Evolutionary conservation across 2,329 filamentous ascomycete genomes (phyloP), one percentile per base, ranked within the genome.

Genomic region (Colletotrichum lini): DNA sequence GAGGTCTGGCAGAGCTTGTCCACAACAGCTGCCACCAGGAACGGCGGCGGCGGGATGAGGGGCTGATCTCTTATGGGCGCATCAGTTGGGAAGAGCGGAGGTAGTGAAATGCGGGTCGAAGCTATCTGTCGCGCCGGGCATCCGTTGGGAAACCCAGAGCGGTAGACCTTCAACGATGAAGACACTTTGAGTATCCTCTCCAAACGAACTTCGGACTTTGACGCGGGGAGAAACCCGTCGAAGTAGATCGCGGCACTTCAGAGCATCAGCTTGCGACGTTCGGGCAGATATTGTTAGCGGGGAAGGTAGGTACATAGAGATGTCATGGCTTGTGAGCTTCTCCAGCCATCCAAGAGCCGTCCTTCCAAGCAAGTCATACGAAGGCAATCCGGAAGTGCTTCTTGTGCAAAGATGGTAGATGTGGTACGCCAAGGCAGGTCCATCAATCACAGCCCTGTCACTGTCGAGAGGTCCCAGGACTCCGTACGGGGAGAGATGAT

Each of bases 351-450:
- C 78, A 61, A 92, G 79, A 4, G 90, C 87, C 21, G 87, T 86
- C 8, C 83, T 79, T 16, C 89, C 91, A 53, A 96, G 85, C 52
- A 92, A 84, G 13, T 83, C 76, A 80, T 95, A 94, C 0, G 89
- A 87, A 6, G 92, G 90, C 40, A 88, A 84, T 15, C 88, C 84
- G 49, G 89, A 82, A 59, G 85, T 84, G 76, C 86, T 86, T 49
- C 80, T 80, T 23, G 79, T 82, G 67, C 90, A 87, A 21, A 89
- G 81, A 61, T 90, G 84, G 72, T 93, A 90, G 50, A 95, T 84
- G 79, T 94, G 88, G 78, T 96, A 93, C 1, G 94, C 93, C 35
- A 97, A 82, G 2, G 90, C 91, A 5, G 95, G 94, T 0, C 94
- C 95, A 78, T 98, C 95, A 67, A 97, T 89, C 54, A 89, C 85